Percentiles rank a stretch among this genome's conserved stretches.
phyloP scores from a whole-genome alignment of 257 asterid species.

The Solanum sparsipilum region DNA sequence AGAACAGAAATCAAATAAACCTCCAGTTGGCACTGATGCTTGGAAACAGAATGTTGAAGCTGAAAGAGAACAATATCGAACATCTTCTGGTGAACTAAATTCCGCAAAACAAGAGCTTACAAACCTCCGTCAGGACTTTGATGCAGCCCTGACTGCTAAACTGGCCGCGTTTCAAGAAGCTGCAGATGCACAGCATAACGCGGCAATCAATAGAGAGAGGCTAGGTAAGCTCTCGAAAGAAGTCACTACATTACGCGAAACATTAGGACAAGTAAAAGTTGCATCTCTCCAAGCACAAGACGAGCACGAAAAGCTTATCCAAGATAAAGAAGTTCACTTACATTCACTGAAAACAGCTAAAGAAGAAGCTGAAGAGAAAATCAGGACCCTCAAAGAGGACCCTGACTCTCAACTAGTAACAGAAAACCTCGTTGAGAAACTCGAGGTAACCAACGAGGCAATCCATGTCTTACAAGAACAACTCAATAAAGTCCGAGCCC shows the following conservation, averaged over 20 bases:
- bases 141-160: constrained; percentile 36
- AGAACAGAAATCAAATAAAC: constrained; percentile 24
- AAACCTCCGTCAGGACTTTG: constrained; percentile 41
- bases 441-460: constrained; percentile 43
- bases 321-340: constrained; percentile 38
- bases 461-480: constrained; percentile 48
- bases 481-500: constrained; percentile 27
- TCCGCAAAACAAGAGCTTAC: constrained; percentile 47
- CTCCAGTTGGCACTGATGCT: constrained; percentile 25
- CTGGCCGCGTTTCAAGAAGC: constrained; percentile 38
- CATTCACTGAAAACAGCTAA: constrained; percentile 18
- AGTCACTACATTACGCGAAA: constrained; percentile 20
- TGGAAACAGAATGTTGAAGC: constrained; percentile 45
- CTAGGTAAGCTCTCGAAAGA: constrained; percentile 36
- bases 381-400: constrained; percentile 29
- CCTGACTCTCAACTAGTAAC: constrained; percentile 4
- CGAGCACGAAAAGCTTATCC: constrained; percentile 24
- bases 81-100: constrained; percentile 42
- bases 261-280: constrained; percentile 30
- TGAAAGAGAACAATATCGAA: constrained; percentile 46
- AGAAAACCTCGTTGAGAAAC: constrained; percentile 39
- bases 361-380: constrained; percentile 30
- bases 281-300: constrained; percentile 43
- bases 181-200: constrained; percentile 40
- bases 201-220: constrained; percentile 28